These are phyloP conservation scores for Isabelozyma gotoi DNA, from an alignment of 805 yeast genomes.

Conservation along the genomic window DNA sequence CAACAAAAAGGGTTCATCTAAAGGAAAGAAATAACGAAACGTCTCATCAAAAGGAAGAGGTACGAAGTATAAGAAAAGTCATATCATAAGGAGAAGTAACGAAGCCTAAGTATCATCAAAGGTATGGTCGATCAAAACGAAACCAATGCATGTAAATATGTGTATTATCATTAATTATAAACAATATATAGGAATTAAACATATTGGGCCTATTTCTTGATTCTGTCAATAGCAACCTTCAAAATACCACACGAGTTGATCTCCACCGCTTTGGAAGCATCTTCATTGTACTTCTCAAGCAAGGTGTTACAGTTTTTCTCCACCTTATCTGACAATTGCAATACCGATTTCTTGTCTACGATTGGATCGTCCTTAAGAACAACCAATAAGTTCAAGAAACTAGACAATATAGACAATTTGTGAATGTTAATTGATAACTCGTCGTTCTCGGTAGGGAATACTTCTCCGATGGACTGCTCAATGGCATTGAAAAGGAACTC, in stretches of 20 bases:
- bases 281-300: slow-evolving; percentile 20
- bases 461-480: slow-evolving; percentile 32
- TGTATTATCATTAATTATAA: background rate
- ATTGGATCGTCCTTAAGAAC: slow-evolving; percentile 24
- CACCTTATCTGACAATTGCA: slow-evolving; percentile 12
- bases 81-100: no score
- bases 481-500: slow-evolving; percentile 45
- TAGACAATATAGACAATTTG: slow-evolving; percentile 46
- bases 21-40: slow-evolving; percentile 18
- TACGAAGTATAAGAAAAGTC: no score
- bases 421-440: slow-evolving; percentile 11
- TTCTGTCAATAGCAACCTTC: slow-evolving; percentile 34
- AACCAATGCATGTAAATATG: background rate
- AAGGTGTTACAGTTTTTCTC: slow-evolving; percentile 19
- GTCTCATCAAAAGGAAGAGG: no score
- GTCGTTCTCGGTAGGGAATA: slow-evolving; percentile 20
- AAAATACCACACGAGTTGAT: slow-evolving; percentile 34
- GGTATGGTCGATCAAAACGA: background rate
- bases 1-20: slow-evolving; percentile 24
- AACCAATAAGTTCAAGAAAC: slow-evolving; percentile 56
- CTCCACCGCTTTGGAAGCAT: slow-evolving; percentile 14
- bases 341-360: slow-evolving; percentile 14
- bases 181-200: no score
- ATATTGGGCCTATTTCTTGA: slow-evolving; percentile 8
- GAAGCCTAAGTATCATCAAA: no score